These are phyloP conservation scores for Clavispora carvajalis DNA, from an alignment of 805 yeast genomes.

Conservation along the genomic window DNA sequence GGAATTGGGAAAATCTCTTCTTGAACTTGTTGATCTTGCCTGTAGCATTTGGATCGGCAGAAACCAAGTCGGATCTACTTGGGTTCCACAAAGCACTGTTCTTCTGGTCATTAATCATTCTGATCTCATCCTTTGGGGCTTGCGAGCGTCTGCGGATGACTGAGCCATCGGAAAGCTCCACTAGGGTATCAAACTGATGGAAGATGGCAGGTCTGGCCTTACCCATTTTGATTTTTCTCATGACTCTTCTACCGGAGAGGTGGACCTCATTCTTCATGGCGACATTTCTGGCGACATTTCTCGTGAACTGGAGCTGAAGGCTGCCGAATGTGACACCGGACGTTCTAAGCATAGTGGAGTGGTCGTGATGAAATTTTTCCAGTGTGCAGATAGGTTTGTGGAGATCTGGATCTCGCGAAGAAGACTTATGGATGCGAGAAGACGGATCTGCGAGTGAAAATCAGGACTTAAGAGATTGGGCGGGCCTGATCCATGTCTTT, in stretches of 20 bases:
- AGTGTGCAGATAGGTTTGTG: not conserved
- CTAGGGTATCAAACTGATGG: conserved; percentile 79
- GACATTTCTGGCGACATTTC: conserved; percentile 14
- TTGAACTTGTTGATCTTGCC: conserved; percentile 76
- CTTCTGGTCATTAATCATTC: conserved; percentile 86
- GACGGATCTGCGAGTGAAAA: no score
- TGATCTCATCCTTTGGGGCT: conserved; percentile 79
- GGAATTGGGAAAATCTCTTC: conserved; percentile 50
- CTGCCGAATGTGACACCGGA: not conserved
- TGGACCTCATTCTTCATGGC: conserved; percentile 35
- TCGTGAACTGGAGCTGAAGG: conserved; percentile 8
- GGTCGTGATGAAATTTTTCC: conserved; percentile 3
- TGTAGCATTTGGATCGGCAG: conserved; percentile 75
- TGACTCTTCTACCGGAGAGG: conserved; percentile 50
- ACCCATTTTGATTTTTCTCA: conserved; percentile 67
- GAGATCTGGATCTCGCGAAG: no score
- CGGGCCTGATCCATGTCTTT: no score
- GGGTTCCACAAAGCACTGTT: conserved; percentile 87
- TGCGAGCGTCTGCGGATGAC: conserved; percentile 79
- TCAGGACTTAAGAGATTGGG: no score
- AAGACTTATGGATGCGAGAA: no score
- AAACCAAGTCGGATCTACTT: conserved; percentile 67
- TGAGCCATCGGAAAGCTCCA: conserved; percentile 94
- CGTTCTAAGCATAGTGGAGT: conserved; percentile 3
- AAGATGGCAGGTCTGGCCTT: conserved; percentile 92